Conservation (phyloP, 352 stramenopile species). For the Phytophthora hybrid region DNA sequence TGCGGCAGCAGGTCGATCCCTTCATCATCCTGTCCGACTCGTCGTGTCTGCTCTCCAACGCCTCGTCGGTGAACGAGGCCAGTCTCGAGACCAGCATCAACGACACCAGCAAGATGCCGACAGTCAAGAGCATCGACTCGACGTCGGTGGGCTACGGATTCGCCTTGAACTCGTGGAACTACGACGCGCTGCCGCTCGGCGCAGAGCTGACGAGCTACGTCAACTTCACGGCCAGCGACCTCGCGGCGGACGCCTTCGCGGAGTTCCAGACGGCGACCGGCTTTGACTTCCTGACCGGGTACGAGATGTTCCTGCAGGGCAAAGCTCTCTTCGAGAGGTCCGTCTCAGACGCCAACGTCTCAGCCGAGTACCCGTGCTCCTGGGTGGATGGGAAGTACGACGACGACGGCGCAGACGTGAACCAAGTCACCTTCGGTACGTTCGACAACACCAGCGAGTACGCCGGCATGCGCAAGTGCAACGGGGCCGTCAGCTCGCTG, state of each 20-base stretch:
- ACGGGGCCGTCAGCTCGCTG: constrained; percentile 45
- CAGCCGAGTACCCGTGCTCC: constrained; percentile 40
- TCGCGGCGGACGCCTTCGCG: constrained; percentile 12
- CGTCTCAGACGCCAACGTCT: constrained; percentile 47
- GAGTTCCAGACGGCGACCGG: constrained; percentile 30
- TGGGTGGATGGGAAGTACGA: constrained; percentile 35
- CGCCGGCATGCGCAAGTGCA: constrained; percentile 36
- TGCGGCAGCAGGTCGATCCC: constrained; percentile 32
- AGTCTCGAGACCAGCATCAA: constrained; percentile 23
- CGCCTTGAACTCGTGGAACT: constrained; percentile 49
- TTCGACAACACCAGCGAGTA: constrained; percentile 35
- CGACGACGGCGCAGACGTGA: constrained; percentile 15
- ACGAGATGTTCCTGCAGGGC: constrained; percentile 54
- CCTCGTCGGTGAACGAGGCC: neutral
- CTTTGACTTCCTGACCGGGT: constrained; percentile 37
- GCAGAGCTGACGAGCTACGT: constrained; percentile 21
- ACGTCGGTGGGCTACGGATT: constrained; percentile 54
- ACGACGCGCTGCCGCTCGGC: constrained; percentile 43
- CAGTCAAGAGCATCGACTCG: constrained; percentile 39
- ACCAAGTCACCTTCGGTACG: constrained; percentile 19
- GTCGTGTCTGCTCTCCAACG: constrained; percentile 29
- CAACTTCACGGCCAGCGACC: constrained; percentile 21
- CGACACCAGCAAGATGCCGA: constrained; percentile 41
- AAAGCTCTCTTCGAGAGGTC: constrained; percentile 51
- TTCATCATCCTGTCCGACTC: constrained; percentile 47